Conservation (phyloP, 805 yeast genomes). For the Tetrapisispora arboricola region DNA sequence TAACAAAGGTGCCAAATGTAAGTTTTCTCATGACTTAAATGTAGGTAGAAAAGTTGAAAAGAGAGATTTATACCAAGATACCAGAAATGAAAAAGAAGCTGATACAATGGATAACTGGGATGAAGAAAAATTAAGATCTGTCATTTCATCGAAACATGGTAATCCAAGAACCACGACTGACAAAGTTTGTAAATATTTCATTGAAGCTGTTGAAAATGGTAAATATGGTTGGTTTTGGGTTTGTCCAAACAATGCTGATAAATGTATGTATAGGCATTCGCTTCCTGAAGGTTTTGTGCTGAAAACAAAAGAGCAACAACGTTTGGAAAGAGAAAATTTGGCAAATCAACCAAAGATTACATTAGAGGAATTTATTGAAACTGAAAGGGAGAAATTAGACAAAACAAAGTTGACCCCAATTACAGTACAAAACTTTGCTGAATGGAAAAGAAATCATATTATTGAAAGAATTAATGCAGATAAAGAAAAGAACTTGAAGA, state of each 20-base stretch:
- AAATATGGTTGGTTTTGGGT: constrained; percentile 99
- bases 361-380: constrained; percentile 89
- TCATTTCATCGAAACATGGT: constrained; percentile 86
- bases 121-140: constrained; percentile 83
- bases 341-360: constrained; percentile 85
- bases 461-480: constrained; percentile 42
- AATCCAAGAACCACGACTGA: constrained; percentile 91
- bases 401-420: constrained; percentile 70
- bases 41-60: constrained; percentile 82
- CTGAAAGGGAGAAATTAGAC: constrained; percentile 81
- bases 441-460: constrained; percentile 71
- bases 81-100: constrained; percentile 52
- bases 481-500: constrained; percentile 34
- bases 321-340: constrained; percentile 74
- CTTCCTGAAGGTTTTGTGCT: constrained; percentile 94
- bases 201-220: constrained; percentile 94
- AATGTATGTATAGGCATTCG: constrained; percentile 90
- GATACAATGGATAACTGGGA: constrained; percentile 98
- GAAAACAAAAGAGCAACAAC: constrained; percentile 93
- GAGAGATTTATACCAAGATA: constrained; percentile 88
- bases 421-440: constrained; percentile 64
- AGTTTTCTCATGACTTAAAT: constrained; percentile 80
- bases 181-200: constrained; percentile 84
- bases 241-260: constrained; percentile 90
- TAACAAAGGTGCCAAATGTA: constrained; percentile 73